phyloP scores from a whole-genome alignment of 1,139 yeast genomes.

The Scheffersomyces insectosa region DNA sequence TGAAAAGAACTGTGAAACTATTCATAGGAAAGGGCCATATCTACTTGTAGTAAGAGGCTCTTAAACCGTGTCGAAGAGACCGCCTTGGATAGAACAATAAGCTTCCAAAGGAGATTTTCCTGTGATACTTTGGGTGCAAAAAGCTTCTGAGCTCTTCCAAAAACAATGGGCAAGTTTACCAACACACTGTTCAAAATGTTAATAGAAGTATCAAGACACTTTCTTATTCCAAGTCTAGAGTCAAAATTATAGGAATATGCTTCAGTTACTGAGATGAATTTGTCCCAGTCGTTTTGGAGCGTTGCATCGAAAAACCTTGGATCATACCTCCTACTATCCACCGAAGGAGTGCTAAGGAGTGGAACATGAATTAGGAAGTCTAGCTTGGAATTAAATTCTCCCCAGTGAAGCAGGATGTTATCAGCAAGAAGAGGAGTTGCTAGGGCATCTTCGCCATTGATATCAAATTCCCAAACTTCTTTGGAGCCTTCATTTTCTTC shows the following conservation, averaged over 20 bases:
- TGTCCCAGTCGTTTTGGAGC: slow-evolving; percentile 18
- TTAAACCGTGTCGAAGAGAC: slow-evolving; percentile 2
- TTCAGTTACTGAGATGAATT: slow-evolving; percentile 20
- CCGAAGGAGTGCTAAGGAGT: slow-evolving; percentile 29
- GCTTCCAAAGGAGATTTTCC: slow-evolving; percentile 1
- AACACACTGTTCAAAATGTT: too few relatives aligned
- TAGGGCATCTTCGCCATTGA: not conserved
- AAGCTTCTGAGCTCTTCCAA: not conserved
- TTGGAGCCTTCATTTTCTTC: slow-evolving; percentile 3
- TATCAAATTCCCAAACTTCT: not conserved
- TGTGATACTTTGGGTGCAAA: not conserved
- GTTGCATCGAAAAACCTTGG: slow-evolving; percentile 1
- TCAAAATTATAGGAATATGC: slow-evolving; percentile 14
- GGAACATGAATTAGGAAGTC: slow-evolving; percentile 30
- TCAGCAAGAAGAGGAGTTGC: slow-evolving; percentile 32
- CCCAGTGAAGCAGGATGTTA: slow-evolving; percentile 26
- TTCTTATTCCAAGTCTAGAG: slow-evolving; percentile 5
- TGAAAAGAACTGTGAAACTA: not conserved
- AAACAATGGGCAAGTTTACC: too few relatives aligned
- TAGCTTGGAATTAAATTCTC: slow-evolving; percentile 24
- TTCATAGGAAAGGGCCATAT: not conserved
- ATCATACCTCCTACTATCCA: slow-evolving; percentile 23
- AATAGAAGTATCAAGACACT: too few relatives aligned
- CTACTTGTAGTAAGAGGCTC: slow-evolving; percentile 1
- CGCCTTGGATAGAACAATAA: slow-evolving; percentile 4